Evolutionary conservation across 805 yeast genomes (phyloP), one percentile per base, ranked within the genome.

Genomic region (Ogataea siamensis): DNA sequence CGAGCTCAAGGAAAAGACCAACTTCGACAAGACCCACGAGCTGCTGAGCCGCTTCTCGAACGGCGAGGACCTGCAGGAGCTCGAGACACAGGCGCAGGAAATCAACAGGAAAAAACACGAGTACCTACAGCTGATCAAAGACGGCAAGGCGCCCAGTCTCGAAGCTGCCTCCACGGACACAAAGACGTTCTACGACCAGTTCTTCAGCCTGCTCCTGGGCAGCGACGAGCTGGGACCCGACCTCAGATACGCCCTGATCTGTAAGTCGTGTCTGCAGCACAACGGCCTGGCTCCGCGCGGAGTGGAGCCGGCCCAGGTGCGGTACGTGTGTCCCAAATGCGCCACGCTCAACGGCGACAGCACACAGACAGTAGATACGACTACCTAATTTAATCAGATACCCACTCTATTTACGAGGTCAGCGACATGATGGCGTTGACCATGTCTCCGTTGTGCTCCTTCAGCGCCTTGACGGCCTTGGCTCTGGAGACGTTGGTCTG

Each of bases 401-500:
- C 19, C 32, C 31, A 37, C 22, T 29, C 30, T 28, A 40, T 22
- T 37, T 55, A 51, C 32, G 50, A 45, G 36, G 65, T 54, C 39
- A 83, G 73, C 50, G 84, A 80, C 95, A 91, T 87, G 67, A 91
- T 87, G 54, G 98, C 91, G 65, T 89, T 88, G 63, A 93, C 97
- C 70, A 93, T 81, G 67, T 93, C 98, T 67, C 89, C 88, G 57
- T 85, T 77, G 74, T 89, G 87, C 53, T 76, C 82, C 66, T 75
- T 83, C 67, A 93, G 76, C 55, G 97, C 95, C 67, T 83, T 84
- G 57, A 79, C 86, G 50, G 98, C 98, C 76, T 87, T 86, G 57
- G 78, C 79, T 73, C 88, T 82, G 40, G 96, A 76, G 47, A 80
- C 93, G 59, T 80, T 83, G 58, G 97, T 84, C 74, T 91, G 99